Percentiles rank a stretch among this genome's conserved stretches.
Conservation (phyloP, 306 rosid species). For the Comarum palustre region DNA sequence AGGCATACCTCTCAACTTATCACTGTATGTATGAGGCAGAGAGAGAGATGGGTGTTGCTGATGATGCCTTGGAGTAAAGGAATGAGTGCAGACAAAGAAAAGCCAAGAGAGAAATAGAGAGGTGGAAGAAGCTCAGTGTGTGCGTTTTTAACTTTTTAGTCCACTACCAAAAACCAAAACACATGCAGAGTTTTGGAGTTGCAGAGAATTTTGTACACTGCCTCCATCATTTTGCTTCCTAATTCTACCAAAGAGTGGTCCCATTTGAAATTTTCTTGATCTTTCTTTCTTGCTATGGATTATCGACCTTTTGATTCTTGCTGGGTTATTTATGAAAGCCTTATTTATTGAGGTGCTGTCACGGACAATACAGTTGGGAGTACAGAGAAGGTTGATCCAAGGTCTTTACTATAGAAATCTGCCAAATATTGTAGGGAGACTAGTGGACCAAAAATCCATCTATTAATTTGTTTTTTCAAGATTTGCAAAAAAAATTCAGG, state of each 20-base stretch:
- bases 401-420: slow-evolving; percentile 13
- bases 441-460: slow-evolving; percentile 9
- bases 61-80: slow-evolving; percentile 30
- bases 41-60: slow-evolving; percentile 22
- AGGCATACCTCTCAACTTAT: slow-evolving; percentile 17
- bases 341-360: slow-evolving; percentile 14
- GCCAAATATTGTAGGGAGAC: slow-evolving; percentile 1
- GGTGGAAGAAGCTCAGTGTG: slow-evolving; percentile 11
- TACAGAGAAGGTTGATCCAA: slow-evolving; percentile 24
- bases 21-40: background rate
- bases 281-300: background rate
- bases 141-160: slow-evolving; percentile 21
- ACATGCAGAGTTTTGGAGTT: background rate
- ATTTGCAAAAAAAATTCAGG: background rate
- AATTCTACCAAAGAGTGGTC: slow-evolving; percentile 9
- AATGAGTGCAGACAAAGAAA: slow-evolving; percentile 57
- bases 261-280: background rate
- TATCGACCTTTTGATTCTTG: background rate
- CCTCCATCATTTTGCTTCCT: slow-evolving; percentile 9
- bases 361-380: slow-evolving; percentile 25
- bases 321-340: slow-evolving; percentile 1
- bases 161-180: slow-evolving; percentile 5
- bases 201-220: background rate
- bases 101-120: slow-evolving; percentile 24
- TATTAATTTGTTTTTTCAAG: no score